Conservation (phyloP, 257 asterid species). For the Solanum ossicruentum region DNA sequence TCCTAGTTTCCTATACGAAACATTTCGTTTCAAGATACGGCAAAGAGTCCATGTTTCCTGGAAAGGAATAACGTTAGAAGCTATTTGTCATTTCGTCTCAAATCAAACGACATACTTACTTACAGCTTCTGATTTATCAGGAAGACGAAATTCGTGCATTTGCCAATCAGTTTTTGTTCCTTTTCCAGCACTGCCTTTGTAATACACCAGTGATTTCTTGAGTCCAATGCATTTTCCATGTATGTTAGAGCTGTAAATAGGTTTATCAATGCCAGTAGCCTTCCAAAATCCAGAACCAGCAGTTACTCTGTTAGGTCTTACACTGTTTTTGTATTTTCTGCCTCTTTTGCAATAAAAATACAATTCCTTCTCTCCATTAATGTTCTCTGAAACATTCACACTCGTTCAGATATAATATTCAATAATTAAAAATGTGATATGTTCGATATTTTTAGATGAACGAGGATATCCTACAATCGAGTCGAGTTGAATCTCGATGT, state of each 20-base stretch:
- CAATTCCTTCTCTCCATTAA: constrained; percentile 3
- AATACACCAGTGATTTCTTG: background rate
- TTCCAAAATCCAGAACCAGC: background rate
- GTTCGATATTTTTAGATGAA: background rate
- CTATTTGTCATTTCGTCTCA: background rate
- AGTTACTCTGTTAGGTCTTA: background rate
- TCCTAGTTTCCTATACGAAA: background rate
- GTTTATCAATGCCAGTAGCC: background rate
- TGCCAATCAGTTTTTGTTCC: background rate
- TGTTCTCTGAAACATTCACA: background rate
- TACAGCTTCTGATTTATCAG: background rate
- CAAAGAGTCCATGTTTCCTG: background rate
- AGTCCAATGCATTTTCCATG: background rate
- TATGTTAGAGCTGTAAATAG: background rate
- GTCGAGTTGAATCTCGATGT: no score
- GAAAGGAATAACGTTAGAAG: background rate
- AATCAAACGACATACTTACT: background rate
- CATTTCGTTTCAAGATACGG: background rate
- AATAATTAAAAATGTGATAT: no score
- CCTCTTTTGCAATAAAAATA: constrained; percentile 9
- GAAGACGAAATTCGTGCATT: background rate
- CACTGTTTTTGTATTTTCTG: constrained; percentile 4
- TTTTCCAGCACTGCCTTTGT: background rate
- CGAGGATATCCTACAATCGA: no score
- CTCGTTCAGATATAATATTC: no score